These are phyloP conservation scores for Phylloporus scabripes DNA, from an alignment of 768 basidiomycete species.

Conservation along the genomic window DNA sequence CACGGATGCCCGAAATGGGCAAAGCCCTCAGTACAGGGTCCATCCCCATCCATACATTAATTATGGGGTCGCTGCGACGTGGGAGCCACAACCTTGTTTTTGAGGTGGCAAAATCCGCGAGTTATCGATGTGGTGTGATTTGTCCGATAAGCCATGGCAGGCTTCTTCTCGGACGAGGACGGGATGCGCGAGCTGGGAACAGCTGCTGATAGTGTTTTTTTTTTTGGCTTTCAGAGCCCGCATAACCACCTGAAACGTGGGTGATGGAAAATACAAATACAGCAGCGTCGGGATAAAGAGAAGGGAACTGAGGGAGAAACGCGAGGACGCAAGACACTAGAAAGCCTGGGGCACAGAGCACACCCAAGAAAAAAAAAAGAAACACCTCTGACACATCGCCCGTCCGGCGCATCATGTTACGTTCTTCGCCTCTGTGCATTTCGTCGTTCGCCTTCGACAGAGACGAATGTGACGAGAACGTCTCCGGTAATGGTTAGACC, in stretches of 20 bases:
- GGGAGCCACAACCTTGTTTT: neutral
- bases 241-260: neutral
- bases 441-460: conserved; percentile 30
- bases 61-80: neutral
- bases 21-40: neutral
- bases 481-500: conserved; percentile 29
- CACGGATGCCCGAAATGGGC: neutral
- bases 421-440: conserved; percentile 21
- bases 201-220: neutral
- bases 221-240: neutral
- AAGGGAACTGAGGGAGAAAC: neutral
- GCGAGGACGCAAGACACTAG: neutral
- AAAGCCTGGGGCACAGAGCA: neutral
- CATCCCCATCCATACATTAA: neutral
- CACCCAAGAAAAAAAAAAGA: neutral
- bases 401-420: neutral
- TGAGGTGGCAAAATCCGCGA: neutral
- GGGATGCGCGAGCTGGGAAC: neutral
- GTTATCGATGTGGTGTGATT: neutral
- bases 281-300: neutral
- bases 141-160: neutral
- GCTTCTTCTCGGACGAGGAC: neutral
- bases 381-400: neutral
- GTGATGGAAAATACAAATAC: neutral
- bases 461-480: conserved; percentile 30